Percentiles rank a stretch among this genome's conserved stretches.
Evolutionary conservation across 768 basidiomycete genomes (phyloP).

Genomic region (Vararia minispora): DNA sequence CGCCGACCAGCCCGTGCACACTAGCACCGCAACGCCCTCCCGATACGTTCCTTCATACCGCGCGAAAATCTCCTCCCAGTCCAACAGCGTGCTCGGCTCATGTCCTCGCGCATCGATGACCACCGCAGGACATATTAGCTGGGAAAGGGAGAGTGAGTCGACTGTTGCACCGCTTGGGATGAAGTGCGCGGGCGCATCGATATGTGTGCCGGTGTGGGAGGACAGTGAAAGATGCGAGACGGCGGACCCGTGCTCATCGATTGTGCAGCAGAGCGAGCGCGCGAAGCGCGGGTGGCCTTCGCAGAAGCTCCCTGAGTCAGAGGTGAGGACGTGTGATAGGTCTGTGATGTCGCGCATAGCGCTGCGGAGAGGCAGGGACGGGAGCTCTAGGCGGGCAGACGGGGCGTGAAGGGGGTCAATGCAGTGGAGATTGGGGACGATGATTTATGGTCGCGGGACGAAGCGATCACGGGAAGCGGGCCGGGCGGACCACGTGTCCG

Average conservation of each 20-base stretch:
- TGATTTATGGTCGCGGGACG: too few relatives aligned
- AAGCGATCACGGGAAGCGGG: too few relatives aligned
- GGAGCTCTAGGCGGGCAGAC: too few relatives aligned
- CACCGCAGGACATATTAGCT: constrained; percentile 43
- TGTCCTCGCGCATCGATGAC: constrained; percentile 44
- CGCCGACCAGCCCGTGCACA: constrained; percentile 61
- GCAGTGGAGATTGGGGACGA: too few relatives aligned
- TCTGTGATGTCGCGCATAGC: constrained; percentile 27
- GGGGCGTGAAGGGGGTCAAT: too few relatives aligned
- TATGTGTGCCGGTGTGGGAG: constrained; percentile 70
- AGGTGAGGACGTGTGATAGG: constrained; percentile 40
- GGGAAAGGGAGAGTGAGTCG: constrained; percentile 42
- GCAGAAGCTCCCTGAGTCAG: constrained; percentile 34
- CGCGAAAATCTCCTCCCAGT: constrained; percentile 39
- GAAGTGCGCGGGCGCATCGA: constrained; percentile 74
- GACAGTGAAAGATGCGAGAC: constrained; percentile 44
- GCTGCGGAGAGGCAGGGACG: background rate
- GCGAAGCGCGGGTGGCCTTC: constrained; percentile 43
- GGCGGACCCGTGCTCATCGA: constrained; percentile 36
- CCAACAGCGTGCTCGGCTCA: constrained; percentile 33
- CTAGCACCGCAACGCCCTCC: constrained; percentile 35
- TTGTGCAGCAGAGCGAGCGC: constrained; percentile 26
- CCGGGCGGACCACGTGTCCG: too few relatives aligned
- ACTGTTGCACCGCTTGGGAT: constrained; percentile 43
- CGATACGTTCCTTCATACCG: constrained; percentile 26